phyloP scores from a whole-genome alignment of 768 basidiomycete genomes.

The Suillus ampliporus region DNA sequence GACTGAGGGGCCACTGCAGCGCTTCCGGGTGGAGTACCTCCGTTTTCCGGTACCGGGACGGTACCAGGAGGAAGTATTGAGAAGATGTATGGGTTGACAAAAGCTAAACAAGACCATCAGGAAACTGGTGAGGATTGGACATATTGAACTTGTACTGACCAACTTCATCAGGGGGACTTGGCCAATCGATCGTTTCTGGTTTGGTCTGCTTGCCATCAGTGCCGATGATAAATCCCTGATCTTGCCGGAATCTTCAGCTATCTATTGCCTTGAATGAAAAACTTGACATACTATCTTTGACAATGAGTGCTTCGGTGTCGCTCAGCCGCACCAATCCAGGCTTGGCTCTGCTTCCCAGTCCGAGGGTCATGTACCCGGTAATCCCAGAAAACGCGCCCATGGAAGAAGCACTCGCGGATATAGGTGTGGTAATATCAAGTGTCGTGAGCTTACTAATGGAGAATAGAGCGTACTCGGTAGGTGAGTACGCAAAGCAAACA shows the following conservation, averaged over 20 bases:
- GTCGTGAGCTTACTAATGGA: constrained; percentile 62
- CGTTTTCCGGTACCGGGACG: constrained; percentile 43
- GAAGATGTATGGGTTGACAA: constrained; percentile 78
- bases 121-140: constrained; percentile 66
- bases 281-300: constrained; percentile 75
- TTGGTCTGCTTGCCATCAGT: constrained; percentile 60
- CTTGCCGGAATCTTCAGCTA: constrained; percentile 43
- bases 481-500: constrained; percentile 81
- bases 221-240: constrained; percentile 70
- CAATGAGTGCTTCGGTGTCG: constrained; percentile 70
- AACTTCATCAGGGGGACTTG: constrained; percentile 82
- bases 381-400: constrained; percentile 82
- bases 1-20: constrained; percentile 29
- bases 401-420: constrained; percentile 42
- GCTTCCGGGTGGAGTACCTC: constrained; percentile 29
- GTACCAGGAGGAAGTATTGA: constrained; percentile 75
- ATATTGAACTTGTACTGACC: constrained; percentile 54
- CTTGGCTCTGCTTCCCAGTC: constrained; percentile 76
- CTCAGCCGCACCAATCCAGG: constrained; percentile 60
- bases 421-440: constrained; percentile 59
- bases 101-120: constrained; percentile 56
- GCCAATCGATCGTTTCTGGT: constrained; percentile 66
- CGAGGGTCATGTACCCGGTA: constrained; percentile 86
- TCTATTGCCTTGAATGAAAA: not conserved
- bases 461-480: constrained; percentile 69